phyloP scores from a whole-genome alignment of 306 rosid species.

The Benincasa hispida region DNA sequence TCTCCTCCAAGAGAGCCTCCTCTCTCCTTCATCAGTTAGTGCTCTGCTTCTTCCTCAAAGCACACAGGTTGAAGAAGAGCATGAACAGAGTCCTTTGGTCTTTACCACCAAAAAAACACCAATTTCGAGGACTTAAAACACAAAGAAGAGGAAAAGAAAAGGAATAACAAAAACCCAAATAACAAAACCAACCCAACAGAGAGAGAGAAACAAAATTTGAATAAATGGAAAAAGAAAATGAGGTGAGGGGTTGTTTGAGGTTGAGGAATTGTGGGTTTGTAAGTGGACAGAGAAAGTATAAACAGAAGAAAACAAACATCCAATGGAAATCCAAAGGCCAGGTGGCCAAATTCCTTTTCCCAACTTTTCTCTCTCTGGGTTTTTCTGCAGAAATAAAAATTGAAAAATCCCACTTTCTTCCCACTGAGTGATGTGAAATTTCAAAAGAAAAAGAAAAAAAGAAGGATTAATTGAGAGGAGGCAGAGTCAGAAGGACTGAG shows the following conservation, averaged over 20 bases:
- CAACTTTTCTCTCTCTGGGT: conserved; percentile 1
- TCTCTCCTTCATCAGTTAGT: conserved; percentile 64
- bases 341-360: conserved; percentile 17
- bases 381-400: conserved; percentile 13
- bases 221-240: neutral
- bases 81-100: conserved; percentile 13
- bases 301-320: conserved; percentile 22
- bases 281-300: conserved; percentile 19
- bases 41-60: conserved; percentile 5
- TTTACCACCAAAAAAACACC: conserved; percentile 28
- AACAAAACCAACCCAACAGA: conserved; percentile 19
- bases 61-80: conserved; percentile 6
- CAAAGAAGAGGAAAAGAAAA: neutral
- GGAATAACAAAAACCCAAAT: neutral
- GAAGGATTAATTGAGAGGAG: conserved; percentile 11
- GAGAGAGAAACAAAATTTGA: neutral
- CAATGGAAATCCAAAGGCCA: conserved; percentile 19
- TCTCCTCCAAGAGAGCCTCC: conserved; percentile 95
- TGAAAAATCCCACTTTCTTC: conserved; percentile 4
- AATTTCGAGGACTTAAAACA: conserved; percentile 40
- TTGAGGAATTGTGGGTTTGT: conserved; percentile 19
- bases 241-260: conserved; percentile 13
- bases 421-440: conserved; percentile 38
- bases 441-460: conserved; percentile 11
- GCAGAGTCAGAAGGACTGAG: conserved; percentile 4